Percentiles rank a stretch among this genome's conserved stretches.
These are phyloP conservation scores for Xylogone sp. DNA, from an alignment of 2,329 filamentous ascomycete genomes.

Conservation along the genomic window DNA sequence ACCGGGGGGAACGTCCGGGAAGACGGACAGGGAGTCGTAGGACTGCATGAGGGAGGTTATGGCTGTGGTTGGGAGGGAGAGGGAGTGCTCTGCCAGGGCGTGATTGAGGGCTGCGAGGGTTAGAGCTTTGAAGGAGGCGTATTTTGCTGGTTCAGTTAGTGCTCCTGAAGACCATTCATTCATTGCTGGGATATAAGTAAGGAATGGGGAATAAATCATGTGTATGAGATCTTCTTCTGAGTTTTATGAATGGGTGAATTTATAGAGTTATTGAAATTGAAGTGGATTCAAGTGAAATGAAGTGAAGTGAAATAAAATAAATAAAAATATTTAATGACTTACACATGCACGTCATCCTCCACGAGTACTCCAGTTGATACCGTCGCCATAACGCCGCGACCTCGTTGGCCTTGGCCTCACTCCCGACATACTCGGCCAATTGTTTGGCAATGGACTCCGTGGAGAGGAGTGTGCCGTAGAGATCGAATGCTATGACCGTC, in stretches of 20 bases:
- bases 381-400: constrained; percentile 62
- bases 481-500: constrained; percentile 60
- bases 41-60: constrained; percentile 53
- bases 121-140: constrained; percentile 58
- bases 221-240: too few species aligned
- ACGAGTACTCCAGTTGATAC: constrained; percentile 75
- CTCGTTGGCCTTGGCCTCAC: constrained; percentile 46
- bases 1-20: constrained; percentile 57
- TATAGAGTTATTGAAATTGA: too few species aligned
- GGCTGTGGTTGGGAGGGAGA: constrained; percentile 39
- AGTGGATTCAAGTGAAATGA: too few species aligned
- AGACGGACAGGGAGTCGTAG: constrained; percentile 62
- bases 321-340: constrained; percentile 19
- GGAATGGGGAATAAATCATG: too few species aligned
- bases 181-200: too few species aligned
- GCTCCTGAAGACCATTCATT: too few species aligned
- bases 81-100: constrained; percentile 54
- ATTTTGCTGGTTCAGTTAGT: constrained; percentile 46
- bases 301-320: constrained; percentile 1
- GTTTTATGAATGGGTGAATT: too few species aligned
- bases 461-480: constrained; percentile 72
- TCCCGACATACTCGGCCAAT: constrained; percentile 54
- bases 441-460: constrained; percentile 63
- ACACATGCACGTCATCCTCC: constrained; percentile 75
- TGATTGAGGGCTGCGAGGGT: constrained; percentile 60